Evolutionary conservation across 495 filamentous ascomycete genomes (phyloP), one percentile per base, ranked within the genome.

Genomic region (Penicillium fimorum): DNA sequence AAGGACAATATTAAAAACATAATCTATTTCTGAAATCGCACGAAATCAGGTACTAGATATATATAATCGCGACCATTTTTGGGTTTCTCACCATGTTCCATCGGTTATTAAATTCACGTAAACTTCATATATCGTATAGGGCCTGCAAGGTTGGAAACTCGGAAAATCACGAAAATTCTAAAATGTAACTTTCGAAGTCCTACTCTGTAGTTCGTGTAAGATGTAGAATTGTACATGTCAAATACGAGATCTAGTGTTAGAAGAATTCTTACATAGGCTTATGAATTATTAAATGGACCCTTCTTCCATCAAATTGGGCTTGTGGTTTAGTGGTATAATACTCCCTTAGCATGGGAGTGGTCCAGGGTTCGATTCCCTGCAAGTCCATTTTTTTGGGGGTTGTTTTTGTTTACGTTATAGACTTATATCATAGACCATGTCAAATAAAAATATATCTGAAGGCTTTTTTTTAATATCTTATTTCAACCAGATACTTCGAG

Each of bases 301-400:
- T 0, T 6, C 35, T 22, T 37, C 11, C 38, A 65, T 51, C 24
- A 22, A 56, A 64, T 18, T 61, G 70, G 70, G 70, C 68, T 69
- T 73, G 70, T 74, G 71, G 71, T 74, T 71, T 74, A 74, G 71
- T 74, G 71, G 71, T 73, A 74, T 75, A 72, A 73, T 68, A 66
- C 67, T 61, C 67, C 62, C 66, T 76, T 76, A 72, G 73, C 69
- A 72, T 77, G 74, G 75, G 75, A 72, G 76, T 76, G 76, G 78
- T 80, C 78, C 76, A 72, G 78, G 78, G 75, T 80, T 81, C 78
- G 75, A 80, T 79, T 80, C 75, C 77, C 78, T 71, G 78, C 78
- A 74, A 72, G 69, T 74, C 71, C 71, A 74, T 65, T 27, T 27
- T 27, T 27, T 27, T 27, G 25, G 25, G 2, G 2, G 2, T 27